Base-by-base conservation (phyloP, 768 basidiomycete genomes). In the Leucosporidium yakuticum region DNA sequence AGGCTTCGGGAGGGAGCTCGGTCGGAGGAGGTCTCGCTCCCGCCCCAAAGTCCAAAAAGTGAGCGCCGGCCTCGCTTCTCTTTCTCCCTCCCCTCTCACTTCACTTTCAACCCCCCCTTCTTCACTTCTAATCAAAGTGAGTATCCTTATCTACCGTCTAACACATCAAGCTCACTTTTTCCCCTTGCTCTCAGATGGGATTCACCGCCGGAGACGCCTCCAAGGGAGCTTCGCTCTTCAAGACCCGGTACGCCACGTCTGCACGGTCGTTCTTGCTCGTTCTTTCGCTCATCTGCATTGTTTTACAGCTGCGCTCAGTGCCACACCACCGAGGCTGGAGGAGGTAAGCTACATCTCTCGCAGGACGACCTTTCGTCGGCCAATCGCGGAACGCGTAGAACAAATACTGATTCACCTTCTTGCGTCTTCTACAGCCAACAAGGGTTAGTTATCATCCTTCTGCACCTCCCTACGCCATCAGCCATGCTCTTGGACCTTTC, bases 201-300 rank as follows among this genome's bases (percentile, higher is more conserved):
- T 44, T 44, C 39, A 44, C 39, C 14, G 39, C 39, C 39, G 94
- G 94, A 86, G 90, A 96, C 82, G 80, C 88, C 77, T 76, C 76
- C 65, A 96, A 94, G 85, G 94, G 94, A 81, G 93, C 94, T 78
- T 82, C 83, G 77, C 88, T 96, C 79, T 97, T 97, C 88, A 95
- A 93, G 84, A 93, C 92, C 69, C 89, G 71, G 64, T 69, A 44
- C 17, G 29, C 60, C 53, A 32, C 4, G 17, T 25, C 32, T 20
- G 23, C 53, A n/a, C 27, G n/a, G 23, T 27, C 27, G 5, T 15
- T 12, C 2, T 34, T 17, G 25, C 4, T 32, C 14, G 25, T 51
- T 51, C 25, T 51, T 23, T 31, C 4, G 53, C 6, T 11, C 4
- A 19, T 23, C 56, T 27, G 36, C 31, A 17, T 15, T 34, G 15